Evolutionary conservation across 257 asterid genomes (phyloP), one percentile per base, ranked within the genome.

Genomic region (Primulina tabacum): DNA sequence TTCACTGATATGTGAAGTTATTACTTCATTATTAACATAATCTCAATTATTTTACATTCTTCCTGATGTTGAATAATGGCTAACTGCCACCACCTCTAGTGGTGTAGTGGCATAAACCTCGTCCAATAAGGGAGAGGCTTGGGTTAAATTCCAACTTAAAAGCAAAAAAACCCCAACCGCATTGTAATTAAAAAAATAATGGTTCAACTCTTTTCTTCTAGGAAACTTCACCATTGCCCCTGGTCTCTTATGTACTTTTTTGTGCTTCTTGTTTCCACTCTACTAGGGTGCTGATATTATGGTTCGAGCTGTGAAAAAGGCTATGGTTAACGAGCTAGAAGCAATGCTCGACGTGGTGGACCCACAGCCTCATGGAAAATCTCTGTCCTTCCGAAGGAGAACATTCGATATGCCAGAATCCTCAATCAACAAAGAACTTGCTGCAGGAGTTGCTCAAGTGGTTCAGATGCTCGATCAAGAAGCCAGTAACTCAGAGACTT

Each of bases 291-390:
- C 85, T 67, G 99, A 93, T 79, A 34, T 72, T 66, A 86, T 91
- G 83, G 96, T 88, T 60, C 88, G 96, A 77, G 72, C 83, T 75
- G 86, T 92, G 0, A 93, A 91, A 67, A 89, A 76, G 59, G 82
- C 92, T 0, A 88, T 93, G 83, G 91, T 89, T 73, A 87, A 91
- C 28, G 99, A 93, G 77, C 82, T 93, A 71, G 97, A 93, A 75
- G 96, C 96, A 64, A 91, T 89, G 96, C 97, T 93, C 3, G 99
- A 89, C 6, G 92, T 86, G 5, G 89, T 93, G 56, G 99, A 93
- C 71, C 99, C 99, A 18, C 92, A 85, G 40, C 91, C 95, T 62
- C 60, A 75, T 0, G 95, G 89, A 3, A 86, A 82, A 78, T 77
- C 86, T 12, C n/a, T 76, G 63, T 78, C 85, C 50, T 68, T 77